Percentiles rank a stretch among this genome's conserved stretches.
These are phyloP conservation scores for Lathyrus sativus DNA, from an alignment of 306 rosid species.

Conservation along the genomic window DNA sequence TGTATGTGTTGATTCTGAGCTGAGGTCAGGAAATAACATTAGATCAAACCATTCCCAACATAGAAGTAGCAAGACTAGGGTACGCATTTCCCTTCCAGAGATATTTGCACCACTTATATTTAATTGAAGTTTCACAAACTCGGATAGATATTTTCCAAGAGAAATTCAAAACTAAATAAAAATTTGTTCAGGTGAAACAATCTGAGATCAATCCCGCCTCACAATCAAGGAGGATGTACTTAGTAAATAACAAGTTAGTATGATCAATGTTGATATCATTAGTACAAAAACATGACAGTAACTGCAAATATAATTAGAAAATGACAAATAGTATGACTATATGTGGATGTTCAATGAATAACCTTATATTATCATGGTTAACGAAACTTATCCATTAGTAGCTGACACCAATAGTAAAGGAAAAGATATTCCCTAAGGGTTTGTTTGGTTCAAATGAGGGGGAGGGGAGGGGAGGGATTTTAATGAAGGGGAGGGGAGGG, in stretches of 20 bases:
- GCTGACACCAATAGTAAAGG: not conserved
- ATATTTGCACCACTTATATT: slow-evolving; percentile 9
- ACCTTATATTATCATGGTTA: not conserved
- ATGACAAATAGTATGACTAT: not conserved
- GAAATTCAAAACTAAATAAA: slow-evolving; percentile 28
- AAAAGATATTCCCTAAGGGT: slow-evolving; percentile 14
- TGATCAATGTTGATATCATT: not conserved
- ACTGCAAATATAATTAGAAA: too few relatives aligned
- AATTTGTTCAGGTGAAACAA: slow-evolving; percentile 14
- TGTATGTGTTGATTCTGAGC: slow-evolving; percentile 87
- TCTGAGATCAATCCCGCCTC: slow-evolving; percentile 19
- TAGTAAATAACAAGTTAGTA: slow-evolving; percentile 30
- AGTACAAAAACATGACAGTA: too few relatives aligned
- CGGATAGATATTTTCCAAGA: not conserved
- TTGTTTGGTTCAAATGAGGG: too few relatives aligned
- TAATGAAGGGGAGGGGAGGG: too few relatives aligned
- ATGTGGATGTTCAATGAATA: not conserved
- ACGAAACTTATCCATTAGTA: not conserved
- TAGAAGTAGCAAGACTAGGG: slow-evolving; percentile 37
- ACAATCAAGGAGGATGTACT: slow-evolving; percentile 9
- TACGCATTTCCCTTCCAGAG: slow-evolving; percentile 23
- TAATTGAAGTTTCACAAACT: slow-evolving; percentile 24
- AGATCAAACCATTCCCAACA: slow-evolving; percentile 39
- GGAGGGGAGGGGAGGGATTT: too few relatives aligned
- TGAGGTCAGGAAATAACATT: slow-evolving; percentile 52